Evolutionary conservation across 1,284 basidiomycete species (phyloP).

Genomic region (Ceratobasidium sp.): DNA sequence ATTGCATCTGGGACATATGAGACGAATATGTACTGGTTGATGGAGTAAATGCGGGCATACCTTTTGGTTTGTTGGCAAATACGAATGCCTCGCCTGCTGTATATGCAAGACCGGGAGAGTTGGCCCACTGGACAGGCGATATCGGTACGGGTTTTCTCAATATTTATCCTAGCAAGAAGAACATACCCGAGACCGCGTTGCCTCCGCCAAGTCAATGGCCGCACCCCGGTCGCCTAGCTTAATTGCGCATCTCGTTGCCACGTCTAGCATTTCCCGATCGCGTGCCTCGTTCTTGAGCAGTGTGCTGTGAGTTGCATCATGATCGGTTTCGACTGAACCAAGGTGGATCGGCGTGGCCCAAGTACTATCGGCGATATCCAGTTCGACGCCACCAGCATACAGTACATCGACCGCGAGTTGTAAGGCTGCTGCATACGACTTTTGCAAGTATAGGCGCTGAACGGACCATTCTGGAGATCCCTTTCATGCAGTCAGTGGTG

Average conservation of each 20-base stretch:
- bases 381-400: conserved; percentile 24
- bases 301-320: background rate
- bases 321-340: background rate
- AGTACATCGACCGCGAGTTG: conserved; percentile 45
- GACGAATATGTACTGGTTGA: background rate
- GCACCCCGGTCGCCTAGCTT: conserved; percentile 32
- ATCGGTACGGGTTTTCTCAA: background rate
- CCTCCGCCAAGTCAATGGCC: conserved; percentile 46
- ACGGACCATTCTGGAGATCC: conserved; percentile 47
- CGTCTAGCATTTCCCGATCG: conserved; percentile 48
- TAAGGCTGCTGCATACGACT: conserved; percentile 44
- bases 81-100: conserved; percentile 48
- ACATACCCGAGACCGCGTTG: conserved; percentile 44
- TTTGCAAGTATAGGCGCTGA: conserved; percentile 48
- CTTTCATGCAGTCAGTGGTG: conserved; percentile 3
- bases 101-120: conserved; percentile 43
- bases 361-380: background rate
- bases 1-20: conserved; percentile 45
- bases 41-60: conserved; percentile 10
- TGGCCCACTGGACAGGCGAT: conserved; percentile 41
- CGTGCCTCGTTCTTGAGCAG: conserved; percentile 39
- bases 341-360: background rate
- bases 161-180: background rate
- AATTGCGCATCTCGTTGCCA: conserved; percentile 49
- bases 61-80: conserved; percentile 45